A percentile compares a stretch with the other conserved stretches of the same genome.
These are phyloP conservation scores for Kurtzmaniella fragi DNA, from an alignment of 805 yeast species.

Conservation along the genomic window DNA sequence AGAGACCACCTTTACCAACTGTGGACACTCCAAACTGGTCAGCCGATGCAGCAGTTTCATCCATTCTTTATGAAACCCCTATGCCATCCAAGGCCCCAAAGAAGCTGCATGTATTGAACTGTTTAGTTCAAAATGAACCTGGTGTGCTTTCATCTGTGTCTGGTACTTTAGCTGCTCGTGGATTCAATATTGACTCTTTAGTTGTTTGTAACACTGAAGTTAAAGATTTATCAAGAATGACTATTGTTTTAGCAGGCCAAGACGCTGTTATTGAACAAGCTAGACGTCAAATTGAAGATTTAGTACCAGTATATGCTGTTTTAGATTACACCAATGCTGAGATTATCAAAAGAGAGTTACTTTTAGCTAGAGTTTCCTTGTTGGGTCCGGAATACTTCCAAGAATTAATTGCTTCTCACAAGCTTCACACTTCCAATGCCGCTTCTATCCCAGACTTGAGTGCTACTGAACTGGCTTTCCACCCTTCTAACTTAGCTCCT, in stretches of 20 bases:
- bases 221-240: slow-evolving; percentile 92
- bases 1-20: slow-evolving; percentile 88
- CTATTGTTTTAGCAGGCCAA: slow-evolving; percentile 89
- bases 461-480: slow-evolving; percentile 51
- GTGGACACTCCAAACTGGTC: slow-evolving; percentile 93
- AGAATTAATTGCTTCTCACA: slow-evolving; percentile 85
- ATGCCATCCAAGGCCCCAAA: slow-evolving; percentile 53
- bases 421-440: slow-evolving; percentile 38
- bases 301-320: slow-evolving; percentile 98
- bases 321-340: slow-evolving; percentile 88
- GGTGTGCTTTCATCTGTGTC: slow-evolving; percentile 93
- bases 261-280: slow-evolving; percentile 98
- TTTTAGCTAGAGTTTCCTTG: slow-evolving; percentile 86
- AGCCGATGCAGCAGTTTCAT: slow-evolving; percentile 93
- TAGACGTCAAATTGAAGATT: slow-evolving; percentile 93
- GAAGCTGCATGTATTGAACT: slow-evolving; percentile 87
- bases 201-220: slow-evolving; percentile 97
- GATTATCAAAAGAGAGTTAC: slow-evolving; percentile 84
- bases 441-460: slow-evolving; percentile 39
- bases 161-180: slow-evolving; percentile 95
- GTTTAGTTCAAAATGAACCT: slow-evolving; percentile 97
- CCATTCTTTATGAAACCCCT: slow-evolving; percentile 92
- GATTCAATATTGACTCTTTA: slow-evolving; percentile 95
- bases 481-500: slow-evolving; percentile 85
- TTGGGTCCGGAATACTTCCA: slow-evolving; percentile 98